A percentile compares a stretch with the other conserved stretches of the same genome.
phyloP scores from a whole-genome alignment of 2,329 filamentous ascomycete genomes.

The Hymenoscyphus fraxineus region DNA sequence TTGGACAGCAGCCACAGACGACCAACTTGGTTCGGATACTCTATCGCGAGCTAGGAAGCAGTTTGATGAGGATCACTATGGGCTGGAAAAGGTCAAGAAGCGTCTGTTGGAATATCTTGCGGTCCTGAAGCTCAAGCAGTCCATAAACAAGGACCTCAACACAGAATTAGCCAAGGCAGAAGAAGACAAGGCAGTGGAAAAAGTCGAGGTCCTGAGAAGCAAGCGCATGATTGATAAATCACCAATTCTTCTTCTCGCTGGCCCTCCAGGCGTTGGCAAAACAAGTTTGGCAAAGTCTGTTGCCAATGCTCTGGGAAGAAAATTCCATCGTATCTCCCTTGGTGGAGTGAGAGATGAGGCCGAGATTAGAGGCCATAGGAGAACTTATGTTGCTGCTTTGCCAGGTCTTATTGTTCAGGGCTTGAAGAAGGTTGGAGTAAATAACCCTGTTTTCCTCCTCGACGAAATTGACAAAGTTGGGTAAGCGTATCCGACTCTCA shows the following conservation, averaged over 20 bases:
- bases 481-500: constrained; percentile 22
- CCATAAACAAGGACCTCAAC: constrained; percentile 79
- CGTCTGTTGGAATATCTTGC: constrained; percentile 90
- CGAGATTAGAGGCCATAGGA: constrained; percentile 89
- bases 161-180: constrained; percentile 68
- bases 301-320: constrained; percentile 83
- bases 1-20: constrained; percentile 80
- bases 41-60: constrained; percentile 78
- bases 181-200: constrained; percentile 50
- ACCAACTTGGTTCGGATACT: constrained; percentile 79
- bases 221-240: constrained; percentile 92
- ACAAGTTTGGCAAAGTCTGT: constrained; percentile 92
- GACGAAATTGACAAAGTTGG: constrained; percentile 97
- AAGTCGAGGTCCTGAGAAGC: constrained; percentile 71
- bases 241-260: constrained; percentile 87
- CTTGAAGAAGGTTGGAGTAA: constrained; percentile 89
- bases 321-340: constrained; percentile 95
- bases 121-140: constrained; percentile 91
- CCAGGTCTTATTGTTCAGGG: constrained; percentile 92
- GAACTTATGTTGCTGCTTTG: constrained; percentile 99
- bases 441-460: constrained; percentile 91
- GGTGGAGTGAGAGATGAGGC: constrained; percentile 95
- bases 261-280: constrained; percentile 92
- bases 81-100: constrained; percentile 96
- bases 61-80: constrained; percentile 93